Evolutionary conservation across 1,139 yeast species (phyloP).

Genomic region (Debaryomycetaceae sp.): DNA sequence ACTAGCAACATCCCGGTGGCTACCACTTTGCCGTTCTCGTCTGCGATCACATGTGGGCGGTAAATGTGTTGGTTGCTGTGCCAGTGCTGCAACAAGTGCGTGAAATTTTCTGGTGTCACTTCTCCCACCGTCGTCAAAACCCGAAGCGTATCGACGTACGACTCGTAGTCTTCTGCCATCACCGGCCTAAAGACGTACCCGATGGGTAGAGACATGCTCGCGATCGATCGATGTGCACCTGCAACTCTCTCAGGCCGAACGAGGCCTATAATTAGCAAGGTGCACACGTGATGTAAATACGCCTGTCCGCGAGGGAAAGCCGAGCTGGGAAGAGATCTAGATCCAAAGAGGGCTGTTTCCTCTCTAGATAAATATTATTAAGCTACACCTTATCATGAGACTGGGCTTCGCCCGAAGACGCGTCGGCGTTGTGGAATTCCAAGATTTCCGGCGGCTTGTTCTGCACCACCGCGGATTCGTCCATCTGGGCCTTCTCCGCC

Average conservation of each 20-base stretch:
- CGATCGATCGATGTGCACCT: not conserved
- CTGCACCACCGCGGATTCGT: slow-evolving; percentile 3
- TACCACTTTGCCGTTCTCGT: slow-evolving; percentile 33
- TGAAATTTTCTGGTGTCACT: slow-evolving; percentile 31
- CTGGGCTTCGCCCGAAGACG: slow-evolving; percentile 3
- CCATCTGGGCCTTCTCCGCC: slow-evolving; percentile 25
- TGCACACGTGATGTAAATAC: no score
- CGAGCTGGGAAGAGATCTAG: no score
- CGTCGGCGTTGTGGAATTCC: slow-evolving; percentile 1
- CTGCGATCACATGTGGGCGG: slow-evolving; percentile 51
- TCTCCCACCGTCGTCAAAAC: slow-evolving; percentile 60
- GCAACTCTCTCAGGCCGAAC: not conserved
- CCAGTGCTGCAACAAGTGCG: slow-evolving; percentile 39
- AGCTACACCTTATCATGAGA: not conserved
- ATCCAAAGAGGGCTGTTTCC: no score
- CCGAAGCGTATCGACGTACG: slow-evolving; percentile 37
- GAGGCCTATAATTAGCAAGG: no score
- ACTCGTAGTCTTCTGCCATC: slow-evolving; percentile 30
- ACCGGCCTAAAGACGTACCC: slow-evolving; percentile 46
- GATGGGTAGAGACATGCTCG: slow-evolving; percentile 26
- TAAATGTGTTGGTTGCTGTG: slow-evolving; percentile 30
- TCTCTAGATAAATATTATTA: no score
- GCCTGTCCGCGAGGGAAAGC: no score
- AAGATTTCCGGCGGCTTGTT: not conserved
- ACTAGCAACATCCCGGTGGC: slow-evolving; percentile 40